Evolutionary conservation across 2,329 filamentous ascomycete species (phyloP), one percentile per base, ranked within the genome.

Genomic region (Gliomastix tumulicola): DNA sequence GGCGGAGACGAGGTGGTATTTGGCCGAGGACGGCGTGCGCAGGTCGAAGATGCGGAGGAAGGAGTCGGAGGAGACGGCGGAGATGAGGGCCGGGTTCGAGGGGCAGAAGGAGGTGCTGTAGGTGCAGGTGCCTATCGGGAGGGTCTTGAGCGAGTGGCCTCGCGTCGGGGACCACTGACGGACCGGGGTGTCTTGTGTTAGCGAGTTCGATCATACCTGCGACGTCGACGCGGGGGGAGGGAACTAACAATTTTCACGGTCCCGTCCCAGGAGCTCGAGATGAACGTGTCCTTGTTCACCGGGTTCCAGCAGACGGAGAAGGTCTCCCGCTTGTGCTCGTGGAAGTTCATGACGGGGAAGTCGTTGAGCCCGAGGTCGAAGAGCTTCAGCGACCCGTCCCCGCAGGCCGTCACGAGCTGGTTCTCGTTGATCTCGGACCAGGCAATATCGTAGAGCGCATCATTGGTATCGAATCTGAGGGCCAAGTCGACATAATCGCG

Each of bases 371-470:
- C 77, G 21, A 89, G 75, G 62, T 98, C 92, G 60, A 92, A 98
- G 32, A 98, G 77, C 65, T 96, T 96, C 53, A 98, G 75, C 37
- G 86, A 90, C 38, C 92, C 92, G 64, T 98, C 92, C 45, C 92
- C 92, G 47, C 86, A 89, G 1, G 88, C 89, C 2, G 84, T 82
- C 16, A 94, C 74, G 35, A 96, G 69, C 65, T 98, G 92, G 62
- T 92, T 94, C 66, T 96, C 90, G 66, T 98, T 89, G 48, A 88
- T 78, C 66, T 98, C 92, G 15, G 88, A 95, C 88, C 92, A 97
- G 19, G 89, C 77, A 36, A 92, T 71, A 63, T 98, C 92, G 62
- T 94, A 98, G 45, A 97, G 82, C 31, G 89, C 86, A 60, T 98
- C 92, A 67, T 97, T 94, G 10, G 92, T 98, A 54, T 96, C 90